These are phyloP conservation scores for Brassica hybrid DNA, from an alignment of 441 rosid species.

Conservation along the genomic window DNA sequence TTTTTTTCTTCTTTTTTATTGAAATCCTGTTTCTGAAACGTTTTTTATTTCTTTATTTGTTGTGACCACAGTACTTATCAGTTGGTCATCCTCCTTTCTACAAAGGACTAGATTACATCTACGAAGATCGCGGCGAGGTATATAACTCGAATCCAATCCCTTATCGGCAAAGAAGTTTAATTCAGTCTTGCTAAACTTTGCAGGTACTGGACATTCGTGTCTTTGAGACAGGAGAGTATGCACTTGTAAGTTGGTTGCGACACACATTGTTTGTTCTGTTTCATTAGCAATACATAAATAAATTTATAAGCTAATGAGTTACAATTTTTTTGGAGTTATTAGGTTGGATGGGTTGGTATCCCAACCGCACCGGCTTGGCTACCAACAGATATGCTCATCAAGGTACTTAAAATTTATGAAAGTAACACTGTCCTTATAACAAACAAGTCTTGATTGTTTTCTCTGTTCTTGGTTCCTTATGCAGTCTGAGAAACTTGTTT, in stretches of 20 bases:
- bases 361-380: conserved; percentile 98
- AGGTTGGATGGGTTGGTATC: conserved; percentile 94
- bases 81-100: conserved; percentile 94
- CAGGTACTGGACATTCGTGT: conserved; percentile 78
- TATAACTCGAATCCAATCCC: conserved; percentile 26
- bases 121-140: conserved; percentile 97
- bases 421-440: neutral
- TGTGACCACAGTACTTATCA: conserved; percentile 70
- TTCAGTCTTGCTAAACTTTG: conserved; percentile 15
- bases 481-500: conserved; percentile 83
- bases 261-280: neutral
- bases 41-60: conserved; percentile 5
- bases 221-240: conserved; percentile 93
- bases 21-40: neutral
- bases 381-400: conserved; percentile 89
- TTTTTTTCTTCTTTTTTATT: neutral
- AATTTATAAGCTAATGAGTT: neutral
- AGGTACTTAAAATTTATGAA: conserved; percentile 48
- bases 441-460: conserved; percentile 17
- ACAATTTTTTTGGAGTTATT: conserved; percentile 12
- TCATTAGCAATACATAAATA: neutral
- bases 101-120: conserved; percentile 92
- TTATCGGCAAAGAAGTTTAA: neutral
- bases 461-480: conserved; percentile 1
- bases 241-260: conserved; percentile 67